phyloP scores from a whole-genome alignment of 148 eudicot species.

The Rhododendron griersonianum region DNA sequence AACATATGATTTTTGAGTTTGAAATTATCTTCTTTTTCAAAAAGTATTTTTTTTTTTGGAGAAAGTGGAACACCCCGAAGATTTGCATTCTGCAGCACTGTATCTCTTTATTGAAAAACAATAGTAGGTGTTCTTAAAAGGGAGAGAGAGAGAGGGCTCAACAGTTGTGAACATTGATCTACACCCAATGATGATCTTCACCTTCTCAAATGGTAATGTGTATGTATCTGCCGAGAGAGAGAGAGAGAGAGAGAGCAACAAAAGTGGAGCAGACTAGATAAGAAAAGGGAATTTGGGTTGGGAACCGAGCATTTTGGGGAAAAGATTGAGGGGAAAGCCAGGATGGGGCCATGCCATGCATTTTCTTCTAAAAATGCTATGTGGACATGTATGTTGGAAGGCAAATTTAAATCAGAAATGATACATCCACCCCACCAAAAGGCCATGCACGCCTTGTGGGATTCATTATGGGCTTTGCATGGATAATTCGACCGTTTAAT shows the following conservation, averaged over 20 bases:
- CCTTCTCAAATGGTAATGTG: background rate
- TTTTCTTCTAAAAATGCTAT: too few relatives aligned
- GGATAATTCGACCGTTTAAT: too few relatives aligned
- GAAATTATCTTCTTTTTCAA: too few relatives aligned
- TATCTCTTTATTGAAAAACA: background rate
- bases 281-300: background rate
- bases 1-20: too few relatives aligned
- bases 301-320: background rate
- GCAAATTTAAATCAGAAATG: too few relatives aligned
- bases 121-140: too few relatives aligned
- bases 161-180: background rate
- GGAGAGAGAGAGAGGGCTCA: background rate
- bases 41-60: too few relatives aligned
- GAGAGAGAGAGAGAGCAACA: background rate
- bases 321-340: background rate
- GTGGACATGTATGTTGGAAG: too few relatives aligned
- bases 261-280: background rate
- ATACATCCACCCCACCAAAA: too few relatives aligned
- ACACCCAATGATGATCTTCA: background rate
- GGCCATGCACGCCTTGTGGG: too few relatives aligned
- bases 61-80: background rate
- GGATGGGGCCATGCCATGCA: background rate
- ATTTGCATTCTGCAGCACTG: background rate
- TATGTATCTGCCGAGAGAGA: background rate
- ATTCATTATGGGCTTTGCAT: too few relatives aligned